phyloP scores from a whole-genome alignment of 2,329 filamentous ascomycete species.

The Cladosporium colombiae region DNA sequence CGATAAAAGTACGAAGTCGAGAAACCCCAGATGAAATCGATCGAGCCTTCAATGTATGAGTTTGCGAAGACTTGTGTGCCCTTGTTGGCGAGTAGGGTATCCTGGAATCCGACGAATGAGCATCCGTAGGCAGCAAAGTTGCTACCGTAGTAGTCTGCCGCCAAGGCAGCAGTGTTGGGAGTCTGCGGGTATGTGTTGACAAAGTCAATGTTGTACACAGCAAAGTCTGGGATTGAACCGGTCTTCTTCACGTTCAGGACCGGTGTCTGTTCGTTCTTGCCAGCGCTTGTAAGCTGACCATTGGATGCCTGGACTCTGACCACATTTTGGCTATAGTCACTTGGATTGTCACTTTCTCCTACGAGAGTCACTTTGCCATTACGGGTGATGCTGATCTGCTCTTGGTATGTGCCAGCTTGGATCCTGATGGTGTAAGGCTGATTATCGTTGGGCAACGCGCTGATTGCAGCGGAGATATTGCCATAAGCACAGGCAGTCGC shows the following conservation, averaged over 20 bases:
- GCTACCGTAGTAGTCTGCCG: conserved; percentile 36
- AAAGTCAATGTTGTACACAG: conserved; percentile 39
- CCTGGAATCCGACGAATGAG: conserved; percentile 36
- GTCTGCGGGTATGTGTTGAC: conserved; percentile 38
- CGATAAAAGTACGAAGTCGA: conserved; percentile 47
- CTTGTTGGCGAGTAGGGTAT: conserved; percentile 36
- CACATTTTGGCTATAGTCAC: conserved; percentile 42
- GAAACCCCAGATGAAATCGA: conserved; percentile 48
- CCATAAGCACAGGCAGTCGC: conserved; percentile 40
- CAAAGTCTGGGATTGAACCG: conserved; percentile 31
- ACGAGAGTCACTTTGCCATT: conserved; percentile 43
- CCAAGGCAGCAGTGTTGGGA: conserved; percentile 38
- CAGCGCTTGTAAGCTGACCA: conserved; percentile 44
- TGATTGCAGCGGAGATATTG: conserved; percentile 47
- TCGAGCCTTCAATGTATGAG: conserved; percentile 37
- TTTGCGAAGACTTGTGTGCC: conserved; percentile 35
- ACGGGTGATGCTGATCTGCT: conserved; percentile 45
- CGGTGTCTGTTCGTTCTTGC: conserved; percentile 47
- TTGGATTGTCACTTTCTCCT: conserved; percentile 37
- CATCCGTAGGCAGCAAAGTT: conserved; percentile 39
- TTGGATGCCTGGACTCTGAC: conserved; percentile 42
- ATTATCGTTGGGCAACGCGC: conserved; percentile 46
- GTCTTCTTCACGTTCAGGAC: conserved; percentile 50
- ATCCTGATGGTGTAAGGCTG: conserved; percentile 45
- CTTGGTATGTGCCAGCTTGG: conserved; percentile 44